Evolutionary conservation across 768 basidiomycete species (phyloP), one percentile per base, ranked within the genome.

Genomic region (Mrakia frigida): DNA sequence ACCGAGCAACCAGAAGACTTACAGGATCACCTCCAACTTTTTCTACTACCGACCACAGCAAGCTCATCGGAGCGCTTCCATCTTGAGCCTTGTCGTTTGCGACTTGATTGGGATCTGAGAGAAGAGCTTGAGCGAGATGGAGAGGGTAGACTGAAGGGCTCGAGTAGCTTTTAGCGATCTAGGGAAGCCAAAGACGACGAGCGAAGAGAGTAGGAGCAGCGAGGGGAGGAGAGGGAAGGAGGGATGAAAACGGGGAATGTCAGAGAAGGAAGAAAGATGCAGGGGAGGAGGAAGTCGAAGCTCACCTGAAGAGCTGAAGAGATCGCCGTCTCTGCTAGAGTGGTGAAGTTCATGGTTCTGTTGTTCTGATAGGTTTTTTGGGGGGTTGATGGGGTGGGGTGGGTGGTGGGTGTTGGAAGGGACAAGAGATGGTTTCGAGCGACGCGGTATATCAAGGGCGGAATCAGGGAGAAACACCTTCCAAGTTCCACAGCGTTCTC

Each of bases 1-100:
- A 31, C 0, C 63, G 5, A 67, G 23, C 21, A 35, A 67, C 6
- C 25, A 41, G 14, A 35, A 78, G 11, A 85, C 90, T 81, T 84
- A 92, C 90, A 33, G 90, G 88, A 81, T 95, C 93, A 37, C 92
- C 93, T 6, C 95, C 94, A 31, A 92, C 91, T 82, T 90, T 89
- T 77, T 90, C 88, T 50, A 95, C 87, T 3, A 92, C 90, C 6
- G 90, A 90, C 6, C 87, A 84, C 80, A 98, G 92, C 23, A 97
- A 86, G 16, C 92, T 89, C 76, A 14, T 61, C 46, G 43, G 71
- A 5, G 35, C 37, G 9, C 71, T 59, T 2, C 71, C 70, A 53
- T 77, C 76, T 31, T 71, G 35, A 14, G 59, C 71, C 41, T 77
- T 72, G 37, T 71, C 71, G 70, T 77, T 75, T 28, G 68, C 53